These are phyloP conservation scores for Pseudofabraea citricarpa DNA, from an alignment of 2,329 filamentous ascomycete species.

Conservation along the genomic window DNA sequence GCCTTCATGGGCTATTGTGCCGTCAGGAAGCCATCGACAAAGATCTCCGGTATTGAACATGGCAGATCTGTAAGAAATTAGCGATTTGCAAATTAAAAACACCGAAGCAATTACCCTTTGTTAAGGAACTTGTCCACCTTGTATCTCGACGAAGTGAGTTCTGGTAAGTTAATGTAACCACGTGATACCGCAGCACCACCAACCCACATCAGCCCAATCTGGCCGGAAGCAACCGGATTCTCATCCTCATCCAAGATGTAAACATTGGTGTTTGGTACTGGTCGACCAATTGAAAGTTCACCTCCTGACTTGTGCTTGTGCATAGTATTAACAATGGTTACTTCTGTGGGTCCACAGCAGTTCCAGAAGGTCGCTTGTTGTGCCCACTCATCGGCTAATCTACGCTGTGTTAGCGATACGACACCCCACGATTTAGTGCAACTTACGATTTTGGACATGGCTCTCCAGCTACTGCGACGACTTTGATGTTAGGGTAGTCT, in stretches of 20 bases:
- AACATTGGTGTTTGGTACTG: conserved; percentile 51
- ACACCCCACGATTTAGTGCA: conserved; percentile 7
- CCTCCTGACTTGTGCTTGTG: conserved; percentile 42
- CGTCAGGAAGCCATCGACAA: conserved; percentile 47
- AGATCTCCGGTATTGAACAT: conserved; percentile 61
- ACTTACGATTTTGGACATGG: conserved; percentile 40
- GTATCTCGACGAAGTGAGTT: conserved; percentile 44
- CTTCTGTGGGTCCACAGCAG: conserved; percentile 56
- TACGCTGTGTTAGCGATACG: conserved; percentile 8
- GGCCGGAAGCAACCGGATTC: conserved; percentile 32
- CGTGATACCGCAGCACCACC: conserved; percentile 30
- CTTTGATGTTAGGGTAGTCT: conserved; percentile 45
- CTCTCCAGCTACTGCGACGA: conserved; percentile 51
- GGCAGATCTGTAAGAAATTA: too few species aligned
- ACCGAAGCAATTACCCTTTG: conserved; percentile 39
- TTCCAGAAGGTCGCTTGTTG: conserved; percentile 45
- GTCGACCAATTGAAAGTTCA: conserved; percentile 47
- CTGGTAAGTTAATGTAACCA: conserved; percentile 30
- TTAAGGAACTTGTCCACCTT: conserved; percentile 44
- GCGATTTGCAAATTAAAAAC: not conserved
- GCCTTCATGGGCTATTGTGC: conserved; percentile 49
- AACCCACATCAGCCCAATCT: conserved; percentile 38
- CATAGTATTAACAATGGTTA: conserved; percentile 55
- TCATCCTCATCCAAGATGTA: conserved; percentile 37
- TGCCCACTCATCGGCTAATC: conserved; percentile 53